Evolutionary conservation across 805 yeast species (phyloP).

Genomic region (Candida chauliodis): DNA sequence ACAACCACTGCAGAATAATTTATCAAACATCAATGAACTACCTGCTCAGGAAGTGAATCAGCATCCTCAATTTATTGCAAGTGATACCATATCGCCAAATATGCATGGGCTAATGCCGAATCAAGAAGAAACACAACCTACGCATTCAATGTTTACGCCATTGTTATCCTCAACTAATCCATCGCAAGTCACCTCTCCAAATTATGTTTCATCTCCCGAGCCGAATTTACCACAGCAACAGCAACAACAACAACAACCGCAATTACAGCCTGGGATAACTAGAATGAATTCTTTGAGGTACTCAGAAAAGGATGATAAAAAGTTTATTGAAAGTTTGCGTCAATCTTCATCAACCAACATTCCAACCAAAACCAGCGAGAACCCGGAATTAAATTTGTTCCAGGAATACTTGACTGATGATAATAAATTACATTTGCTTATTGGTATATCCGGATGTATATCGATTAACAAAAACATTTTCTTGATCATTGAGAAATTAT

Average conservation of each 20-base stretch:
- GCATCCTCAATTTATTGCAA: slow-evolving; percentile 15
- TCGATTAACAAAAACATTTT: slow-evolving; percentile 19
- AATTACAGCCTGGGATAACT: not conserved
- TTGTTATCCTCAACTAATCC: not conserved
- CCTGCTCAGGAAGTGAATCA: slow-evolving; percentile 1
- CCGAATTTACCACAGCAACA: slow-evolving; percentile 5
- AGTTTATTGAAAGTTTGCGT: slow-evolving; percentile 11
- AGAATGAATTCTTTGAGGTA: slow-evolving; percentile 12
- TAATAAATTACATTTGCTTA: slow-evolving; percentile 19
- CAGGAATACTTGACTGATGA: slow-evolving; percentile 6
- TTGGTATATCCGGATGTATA: slow-evolving; percentile 25
- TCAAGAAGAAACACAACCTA: not conserved
- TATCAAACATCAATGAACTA: not conserved
- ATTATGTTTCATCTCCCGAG: not conserved
- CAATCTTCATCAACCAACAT: slow-evolving; percentile 9
- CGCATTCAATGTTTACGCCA: slow-evolving; percentile 1
- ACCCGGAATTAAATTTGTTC: not conserved
- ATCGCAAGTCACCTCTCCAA: not conserved
- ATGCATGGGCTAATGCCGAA: slow-evolving; percentile 14
- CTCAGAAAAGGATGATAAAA: slow-evolving; percentile 10
- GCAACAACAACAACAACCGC: no score
- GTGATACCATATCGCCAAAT: slow-evolving; percentile 17
- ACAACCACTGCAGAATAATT: not conserved
- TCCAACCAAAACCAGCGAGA: not conserved
- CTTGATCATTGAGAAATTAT: slow-evolving; percentile 21